Base-by-base conservation (phyloP, 2,329 filamentous ascomycete genomes). In the Botrytis medusae region DNA sequence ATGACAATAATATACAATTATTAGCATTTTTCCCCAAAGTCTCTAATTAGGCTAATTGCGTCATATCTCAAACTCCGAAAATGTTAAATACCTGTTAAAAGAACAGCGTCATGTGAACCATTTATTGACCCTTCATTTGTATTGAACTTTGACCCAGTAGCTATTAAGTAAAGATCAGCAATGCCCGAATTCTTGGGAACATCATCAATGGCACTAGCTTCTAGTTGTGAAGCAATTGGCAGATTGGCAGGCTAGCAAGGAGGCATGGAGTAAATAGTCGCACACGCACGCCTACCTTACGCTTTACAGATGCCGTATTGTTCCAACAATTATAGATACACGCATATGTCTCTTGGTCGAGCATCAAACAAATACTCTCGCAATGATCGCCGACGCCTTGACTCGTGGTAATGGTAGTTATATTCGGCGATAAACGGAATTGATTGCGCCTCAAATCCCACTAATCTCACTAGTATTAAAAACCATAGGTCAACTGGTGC, bases 381-480 rank as follows among this genome's bases (percentile, higher is more conserved):
- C 29, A 65, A 9, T 65, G 12, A 48, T 65, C n/a, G 61, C 37
- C 61, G n/a, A 44, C 22, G 22, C 44, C 44, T 32, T 67, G 63
- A 51, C 63, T 67, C 63, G 22, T 34, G 29, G 22, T 37, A 22
- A 25, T 51, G 44, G n/a, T 48, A 46, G 12, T 65, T 67, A 3
- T 14, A 16, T 29, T 51, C 63, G 44, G 62, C 22, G 62, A 25
- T 34, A 16, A 16, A n/a, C 62, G 62, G 62, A 65, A 65, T 65
- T 67, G 44, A 37, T 67, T 51, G 29, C 44, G 63, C 44, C 14
- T 51, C 32, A 10, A 34, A n/a, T 25, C 34, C 8, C 44, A 51
- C 63, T 67, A 67, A n/a, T 62, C 37, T 62, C 37, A n/a, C 34
- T 62, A 42, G 60, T 40, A n/a, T 40, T 62, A 25, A n/a, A 61